These are phyloP conservation scores for Zygosaccharomyces pseudobailii DNA, from an alignment of 1,139 yeast species.

Conservation along the genomic window DNA sequence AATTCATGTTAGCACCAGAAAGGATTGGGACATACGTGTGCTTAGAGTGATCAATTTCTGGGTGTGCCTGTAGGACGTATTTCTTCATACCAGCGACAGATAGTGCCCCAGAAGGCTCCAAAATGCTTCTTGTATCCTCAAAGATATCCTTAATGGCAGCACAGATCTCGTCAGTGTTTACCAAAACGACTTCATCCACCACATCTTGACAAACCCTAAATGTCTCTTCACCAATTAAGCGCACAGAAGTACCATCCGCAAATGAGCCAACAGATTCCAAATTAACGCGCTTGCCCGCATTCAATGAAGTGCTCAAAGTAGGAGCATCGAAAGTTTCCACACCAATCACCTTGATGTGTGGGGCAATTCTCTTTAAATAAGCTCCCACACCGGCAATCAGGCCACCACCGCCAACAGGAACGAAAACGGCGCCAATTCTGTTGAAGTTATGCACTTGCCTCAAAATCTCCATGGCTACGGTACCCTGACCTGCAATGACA, in stretches of 20 bases:
- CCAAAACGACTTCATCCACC: slow-evolving; percentile 84
- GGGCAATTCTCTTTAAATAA: slow-evolving; percentile 91
- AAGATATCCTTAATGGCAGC: slow-evolving; percentile 97
- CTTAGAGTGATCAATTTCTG: slow-evolving; percentile 65
- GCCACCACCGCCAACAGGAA: slow-evolving; percentile 98
- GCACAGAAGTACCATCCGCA: slow-evolving; percentile 99
- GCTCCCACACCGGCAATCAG: slow-evolving; percentile 86
- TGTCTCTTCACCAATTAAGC: slow-evolving; percentile 82
- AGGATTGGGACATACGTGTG: slow-evolving; percentile 78
- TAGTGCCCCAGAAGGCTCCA: slow-evolving; percentile 96
- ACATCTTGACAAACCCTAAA: slow-evolving; percentile 73
- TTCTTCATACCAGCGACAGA: slow-evolving; percentile 92
- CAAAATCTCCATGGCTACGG: slow-evolving; percentile 86
- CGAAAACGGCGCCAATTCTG: slow-evolving; percentile 79
- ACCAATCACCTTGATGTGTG: slow-evolving; percentile 91
- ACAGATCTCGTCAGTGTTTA: slow-evolving; percentile 90
- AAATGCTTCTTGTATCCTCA: slow-evolving; percentile 89
- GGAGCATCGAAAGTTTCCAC: slow-evolving; percentile 96
- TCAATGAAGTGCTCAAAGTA: slow-evolving; percentile 74
- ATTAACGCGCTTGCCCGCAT: slow-evolving; percentile 48
- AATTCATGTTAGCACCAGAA: slow-evolving; percentile 97
- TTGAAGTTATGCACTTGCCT: slow-evolving; percentile 68
- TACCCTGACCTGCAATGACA: slow-evolving; percentile 99
- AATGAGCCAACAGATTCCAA: slow-evolving; percentile 84
- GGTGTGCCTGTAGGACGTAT: slow-evolving; percentile 56